Conservation (phyloP, 169 alveolate genomes). For the Nephromyces sp. region DNA sequence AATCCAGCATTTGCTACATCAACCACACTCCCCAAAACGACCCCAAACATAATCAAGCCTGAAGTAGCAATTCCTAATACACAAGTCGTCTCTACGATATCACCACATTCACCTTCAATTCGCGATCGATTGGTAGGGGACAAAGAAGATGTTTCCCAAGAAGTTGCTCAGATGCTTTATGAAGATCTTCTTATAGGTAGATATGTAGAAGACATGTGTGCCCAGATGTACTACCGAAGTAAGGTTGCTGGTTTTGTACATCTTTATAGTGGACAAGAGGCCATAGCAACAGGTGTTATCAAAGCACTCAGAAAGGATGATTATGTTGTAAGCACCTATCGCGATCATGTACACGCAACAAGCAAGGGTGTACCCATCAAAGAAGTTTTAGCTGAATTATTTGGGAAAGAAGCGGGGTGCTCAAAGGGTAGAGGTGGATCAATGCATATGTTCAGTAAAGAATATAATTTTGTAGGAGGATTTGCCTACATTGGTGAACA, state of each 20-base stretch:
- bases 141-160: slow-evolving; percentile 21
- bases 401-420: slow-evolving; percentile 70
- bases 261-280: slow-evolving; percentile 75
- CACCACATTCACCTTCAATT: too few relatives aligned
- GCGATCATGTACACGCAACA: slow-evolving; percentile 75
- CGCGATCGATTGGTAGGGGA: too few relatives aligned
- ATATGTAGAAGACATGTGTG: slow-evolving; percentile 67
- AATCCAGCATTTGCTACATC: too few relatives aligned
- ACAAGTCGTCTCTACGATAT: too few relatives aligned
- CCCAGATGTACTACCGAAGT: slow-evolving; percentile 64
- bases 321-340: slow-evolving; percentile 66
- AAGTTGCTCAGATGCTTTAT: slow-evolving; percentile 56
- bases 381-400: slow-evolving; percentile 68
- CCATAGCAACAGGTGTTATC: slow-evolving; percentile 67
- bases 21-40: too few relatives aligned
- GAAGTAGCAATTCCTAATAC: too few relatives aligned
- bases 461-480: slow-evolving; percentile 69
- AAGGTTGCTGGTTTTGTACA: slow-evolving; percentile 73
- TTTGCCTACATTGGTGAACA: slow-evolving; percentile 79
- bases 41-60: too few relatives aligned
- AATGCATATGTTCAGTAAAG: slow-evolving; percentile 73
- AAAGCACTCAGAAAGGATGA: slow-evolving; percentile 66
- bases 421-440: slow-evolving; percentile 78
- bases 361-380: slow-evolving; percentile 68
- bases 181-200: slow-evolving; percentile 66